Conservation (phyloP, 176 grass and related monocot genomes). For the Carex littledalei region DNA sequence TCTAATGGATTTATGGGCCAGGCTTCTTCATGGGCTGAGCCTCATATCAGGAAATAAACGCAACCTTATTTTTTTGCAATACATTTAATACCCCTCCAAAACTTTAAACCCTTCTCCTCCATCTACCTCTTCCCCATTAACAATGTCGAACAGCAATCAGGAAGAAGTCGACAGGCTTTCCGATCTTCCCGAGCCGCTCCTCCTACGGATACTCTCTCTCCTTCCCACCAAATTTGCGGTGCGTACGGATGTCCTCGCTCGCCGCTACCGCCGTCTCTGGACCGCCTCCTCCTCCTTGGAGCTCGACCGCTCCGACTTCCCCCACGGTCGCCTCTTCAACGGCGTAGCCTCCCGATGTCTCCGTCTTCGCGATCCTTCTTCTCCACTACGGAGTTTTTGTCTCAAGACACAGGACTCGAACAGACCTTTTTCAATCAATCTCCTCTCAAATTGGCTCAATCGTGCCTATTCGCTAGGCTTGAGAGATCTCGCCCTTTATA, state of each 20-base stretch:
- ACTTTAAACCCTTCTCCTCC: too few species aligned
- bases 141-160: not conserved
- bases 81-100: too few species aligned
- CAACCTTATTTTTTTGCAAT: too few species aligned
- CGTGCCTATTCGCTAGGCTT: not conserved
- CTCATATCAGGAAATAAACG: too few species aligned
- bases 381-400: not conserved
- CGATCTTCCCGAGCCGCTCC: not conserved
- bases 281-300: not conserved
- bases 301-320: not conserved
- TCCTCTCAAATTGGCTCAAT: not conserved
- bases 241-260: not conserved
- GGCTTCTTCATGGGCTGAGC: too few species aligned
- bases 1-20: too few species aligned
- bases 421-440: not conserved
- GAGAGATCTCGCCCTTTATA: not conserved
- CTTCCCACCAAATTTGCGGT: not conserved
- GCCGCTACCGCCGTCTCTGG: conserved; percentile 13
- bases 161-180: not conserved
- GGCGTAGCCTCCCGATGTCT: not conserved
- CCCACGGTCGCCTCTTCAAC: not conserved
- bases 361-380: not conserved
- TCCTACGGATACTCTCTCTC: conserved; percentile 8
- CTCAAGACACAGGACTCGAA: not conserved
- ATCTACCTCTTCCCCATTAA: too few species aligned